These are phyloP conservation scores for Simplicillium aogashimaense DNA, from an alignment of 2,329 filamentous ascomycete genomes.

Conservation along the genomic window DNA sequence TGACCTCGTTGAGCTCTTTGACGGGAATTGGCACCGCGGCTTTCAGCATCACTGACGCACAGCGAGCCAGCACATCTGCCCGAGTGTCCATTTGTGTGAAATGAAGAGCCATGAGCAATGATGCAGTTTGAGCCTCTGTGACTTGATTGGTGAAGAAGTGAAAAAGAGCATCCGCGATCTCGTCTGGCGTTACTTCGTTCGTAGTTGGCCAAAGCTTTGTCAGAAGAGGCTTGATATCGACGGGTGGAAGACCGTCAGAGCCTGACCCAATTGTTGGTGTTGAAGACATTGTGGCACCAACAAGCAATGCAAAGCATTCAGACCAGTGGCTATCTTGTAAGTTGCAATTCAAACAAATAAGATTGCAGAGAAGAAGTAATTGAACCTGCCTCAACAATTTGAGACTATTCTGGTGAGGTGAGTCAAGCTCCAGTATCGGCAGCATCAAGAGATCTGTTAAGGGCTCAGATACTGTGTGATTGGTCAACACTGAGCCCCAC, in stretches of 20 bases:
- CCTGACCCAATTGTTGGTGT: conserved; percentile 10
- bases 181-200: conserved; percentile 53
- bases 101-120: conserved; percentile 82
- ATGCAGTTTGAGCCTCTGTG: conserved; percentile 79
- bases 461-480: too few species aligned
- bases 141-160: conserved; percentile 86
- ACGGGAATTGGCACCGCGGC: conserved; percentile 67
- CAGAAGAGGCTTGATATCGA: conserved; percentile 63
- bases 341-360: too few species aligned
- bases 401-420: too few species aligned
- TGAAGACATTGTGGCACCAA: conserved; percentile 18
- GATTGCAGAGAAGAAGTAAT: too few species aligned
- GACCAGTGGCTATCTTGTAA: too few species aligned
- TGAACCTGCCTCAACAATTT: too few species aligned
- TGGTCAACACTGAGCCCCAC: too few species aligned
- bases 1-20: conserved; percentile 46
- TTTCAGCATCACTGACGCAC: conserved; percentile 73
- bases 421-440: too few species aligned
- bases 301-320: too few species aligned
- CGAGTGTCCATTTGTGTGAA: conserved; percentile 80
- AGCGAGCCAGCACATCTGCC: conserved; percentile 77
- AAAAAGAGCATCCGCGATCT: conserved; percentile 84
- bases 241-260: conserved; percentile 19
- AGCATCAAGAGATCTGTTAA: too few species aligned
- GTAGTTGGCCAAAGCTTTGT: conserved; percentile 58